Evolutionary conservation across 2,329 filamentous ascomycete species (phyloP), one percentile per base, ranked within the genome.

Genomic region (Escovopsis sp.): DNA sequence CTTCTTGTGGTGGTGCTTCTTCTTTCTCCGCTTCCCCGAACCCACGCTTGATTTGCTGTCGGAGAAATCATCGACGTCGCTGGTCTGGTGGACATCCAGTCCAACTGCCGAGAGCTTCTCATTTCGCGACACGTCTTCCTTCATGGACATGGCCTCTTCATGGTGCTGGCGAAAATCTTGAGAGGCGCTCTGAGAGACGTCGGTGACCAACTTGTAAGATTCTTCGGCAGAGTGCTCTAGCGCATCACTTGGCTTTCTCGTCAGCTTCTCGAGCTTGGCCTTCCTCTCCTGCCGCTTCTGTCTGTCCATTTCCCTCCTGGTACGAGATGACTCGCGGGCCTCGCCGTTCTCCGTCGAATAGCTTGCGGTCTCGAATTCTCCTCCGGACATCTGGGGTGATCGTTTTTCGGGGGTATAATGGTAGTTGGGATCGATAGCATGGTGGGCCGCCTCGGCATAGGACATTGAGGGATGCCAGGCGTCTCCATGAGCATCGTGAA

Each of bases 401-500:
- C 35, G 15, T 37, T 23, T 37, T 15, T 23, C 35, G n/a, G 35
- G 35, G 35, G 15, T 19, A 11, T 19, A 37, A 15, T 37, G 35
- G 35, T 37, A 37, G 9, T 11, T 19, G 6, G 19, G 46, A 40
- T 40, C 48, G 41, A 6, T 45, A 32, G 40, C 28, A 38, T 36
- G 30, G 28, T 23, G 11, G 12, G 43, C 63, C 4, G 66, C 68
- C 49, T 74, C 69, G 1, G 65, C 63, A 43, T 64, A 70, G 6
- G 75, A 32, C 28, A 32, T 68, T 12, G 61, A 61, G 42, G 63
- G 61, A 49, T 77, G 77, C 44, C 63, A 53, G n/a, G 50, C 48
- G 43, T 60, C 58, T 3, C 59, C 58, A 19, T 53, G 55, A 5
- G 59, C 33, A 51, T 73, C 70, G 48, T 75, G 70, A 4, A 75